Conservation (phyloP, 2,329 filamentous ascomycete species). For the Xylaria arbuscula region DNA sequence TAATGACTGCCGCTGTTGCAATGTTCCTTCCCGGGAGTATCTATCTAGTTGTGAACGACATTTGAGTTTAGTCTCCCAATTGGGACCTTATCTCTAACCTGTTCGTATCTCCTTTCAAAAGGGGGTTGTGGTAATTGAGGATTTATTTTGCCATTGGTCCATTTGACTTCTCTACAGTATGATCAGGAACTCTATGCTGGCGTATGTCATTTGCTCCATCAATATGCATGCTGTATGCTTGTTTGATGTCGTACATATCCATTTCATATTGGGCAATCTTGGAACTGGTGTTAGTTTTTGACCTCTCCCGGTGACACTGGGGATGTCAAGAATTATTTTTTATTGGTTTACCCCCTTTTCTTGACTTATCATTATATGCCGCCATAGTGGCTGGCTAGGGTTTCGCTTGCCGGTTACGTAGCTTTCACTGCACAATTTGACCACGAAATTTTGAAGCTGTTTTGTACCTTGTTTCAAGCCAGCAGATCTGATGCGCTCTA, state of each 20-base stretch:
- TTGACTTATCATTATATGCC: not conserved
- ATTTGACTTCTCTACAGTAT: slow-evolving; percentile 1
- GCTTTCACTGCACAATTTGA: not conserved
- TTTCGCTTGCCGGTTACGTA: not conserved
- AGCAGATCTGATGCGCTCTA: not conserved
- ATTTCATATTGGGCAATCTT: too few species aligned
- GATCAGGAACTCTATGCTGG: not conserved
- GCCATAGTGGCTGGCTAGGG: not conserved
- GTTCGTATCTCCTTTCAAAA: slow-evolving; percentile 22
- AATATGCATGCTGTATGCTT: slow-evolving; percentile 2
- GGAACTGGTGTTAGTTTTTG: not conserved
- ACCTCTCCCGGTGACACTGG: not conserved
- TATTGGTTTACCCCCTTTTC: not conserved
- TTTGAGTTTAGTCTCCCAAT: slow-evolving; percentile 10
- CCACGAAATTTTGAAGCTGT: not conserved
- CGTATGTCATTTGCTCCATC: not conserved
- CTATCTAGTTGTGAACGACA: slow-evolving; percentile 5
- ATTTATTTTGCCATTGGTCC: slow-evolving; percentile 12
- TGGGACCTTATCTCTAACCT: slow-evolving; percentile 6
- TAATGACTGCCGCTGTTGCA: slow-evolving; percentile 26
- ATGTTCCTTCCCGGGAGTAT: slow-evolving; percentile 13
- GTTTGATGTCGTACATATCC: not conserved
- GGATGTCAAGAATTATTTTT: not conserved
- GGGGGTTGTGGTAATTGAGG: slow-evolving; percentile 22
- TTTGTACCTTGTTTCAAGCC: not conserved